A percentile compares a stretch with the other conserved stretches of the same genome.
phyloP scores from a whole-genome alignment of 495 filamentous ascomycete species.

The Penicillium macrosclerotiorum region DNA sequence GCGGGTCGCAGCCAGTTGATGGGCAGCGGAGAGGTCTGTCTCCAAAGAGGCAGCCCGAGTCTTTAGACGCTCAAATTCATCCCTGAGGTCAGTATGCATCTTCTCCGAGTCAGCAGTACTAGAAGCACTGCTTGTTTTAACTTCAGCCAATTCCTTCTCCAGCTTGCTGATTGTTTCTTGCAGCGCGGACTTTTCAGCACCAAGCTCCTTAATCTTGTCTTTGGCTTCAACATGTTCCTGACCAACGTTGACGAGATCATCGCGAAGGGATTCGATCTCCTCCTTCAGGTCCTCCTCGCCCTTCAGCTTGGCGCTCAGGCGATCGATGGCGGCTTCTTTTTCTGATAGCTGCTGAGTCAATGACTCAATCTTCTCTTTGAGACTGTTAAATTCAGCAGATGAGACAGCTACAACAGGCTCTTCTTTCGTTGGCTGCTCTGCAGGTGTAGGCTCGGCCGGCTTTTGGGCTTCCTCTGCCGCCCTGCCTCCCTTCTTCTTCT shows the following conservation, averaged over 20 bases:
- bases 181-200: conserved; percentile 57
- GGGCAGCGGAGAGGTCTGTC: conserved; percentile 79
- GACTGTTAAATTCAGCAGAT: conserved; percentile 33
- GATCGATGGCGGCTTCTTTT: conserved; percentile 69
- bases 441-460: conserved; percentile 22
- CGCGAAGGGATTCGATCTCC: conserved; percentile 79
- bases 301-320: conserved; percentile 62
- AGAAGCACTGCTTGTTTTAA: conserved; percentile 52
- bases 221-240: conserved; percentile 81
- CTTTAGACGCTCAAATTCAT: conserved; percentile 75
- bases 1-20: conserved; percentile 78
- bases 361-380: conserved; percentile 51
- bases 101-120: conserved; percentile 52
- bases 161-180: conserved; percentile 63
- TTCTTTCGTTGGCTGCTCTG: conserved; percentile 17
- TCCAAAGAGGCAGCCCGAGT: conserved; percentile 65
- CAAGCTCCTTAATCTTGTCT: conserved; percentile 68
- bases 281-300: conserved; percentile 78
- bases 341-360: conserved; percentile 63
- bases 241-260: conserved; percentile 72
- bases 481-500: conserved; percentile 82
- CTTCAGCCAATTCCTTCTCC: conserved; percentile 60
- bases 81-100: conserved; percentile 56
- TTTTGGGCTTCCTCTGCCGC: conserved; percentile 40
- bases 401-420: conserved; percentile 15